These are phyloP conservation scores for Penicillium sclerotiorum DNA, from an alignment of 2,329 filamentous ascomycete genomes.

Conservation along the genomic window DNA sequence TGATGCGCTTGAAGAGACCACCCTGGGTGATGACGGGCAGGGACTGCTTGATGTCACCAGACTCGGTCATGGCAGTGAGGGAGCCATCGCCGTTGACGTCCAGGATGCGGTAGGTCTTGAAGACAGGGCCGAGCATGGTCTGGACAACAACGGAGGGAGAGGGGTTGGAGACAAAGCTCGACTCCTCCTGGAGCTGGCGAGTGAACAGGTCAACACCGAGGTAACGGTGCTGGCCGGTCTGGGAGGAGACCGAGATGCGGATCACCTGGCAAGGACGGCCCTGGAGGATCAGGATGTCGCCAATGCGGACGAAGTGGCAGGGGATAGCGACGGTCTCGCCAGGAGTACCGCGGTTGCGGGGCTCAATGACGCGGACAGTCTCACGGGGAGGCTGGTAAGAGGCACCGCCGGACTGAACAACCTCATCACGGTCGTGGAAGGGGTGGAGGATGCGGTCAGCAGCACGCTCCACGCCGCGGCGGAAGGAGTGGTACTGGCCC, in stretches of 20 bases:
- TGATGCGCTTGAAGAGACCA: conserved; percentile 78
- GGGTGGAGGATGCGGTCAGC: conserved; percentile 68
- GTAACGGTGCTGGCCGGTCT: conserved; percentile 99
- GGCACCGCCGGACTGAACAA: conserved; percentile 47
- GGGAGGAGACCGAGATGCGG: conserved; percentile 95
- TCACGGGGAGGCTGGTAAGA: conserved; percentile 50
- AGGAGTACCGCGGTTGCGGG: conserved; percentile 49
- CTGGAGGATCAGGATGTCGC: conserved; percentile 98
- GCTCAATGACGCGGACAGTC: conserved; percentile 54
- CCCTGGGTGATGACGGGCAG: conserved; percentile 95
- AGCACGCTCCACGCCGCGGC: conserved; percentile 68
- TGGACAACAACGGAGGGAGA: conserved; percentile 95
- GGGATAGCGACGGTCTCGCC: conserved; percentile 96
- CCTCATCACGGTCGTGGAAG: conserved; percentile 57
- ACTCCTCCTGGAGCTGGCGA: conserved; percentile 99
- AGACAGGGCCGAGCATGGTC: conserved; percentile 98
- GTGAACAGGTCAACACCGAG: conserved; percentile 99
- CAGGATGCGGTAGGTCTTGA: conserved; percentile 99
- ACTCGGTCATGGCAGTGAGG: conserved; percentile 98
- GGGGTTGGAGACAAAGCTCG: conserved; percentile 95
- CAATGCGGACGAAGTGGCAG: conserved; percentile 99
- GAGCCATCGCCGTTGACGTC: conserved; percentile 84
- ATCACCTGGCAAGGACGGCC: conserved; percentile 99
- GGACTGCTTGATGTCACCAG: conserved; percentile 95
- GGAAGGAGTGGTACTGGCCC: conserved; percentile 74